phyloP scores from a whole-genome alignment of 306 rosid genomes.

The Citrullus colocynthis region DNA sequence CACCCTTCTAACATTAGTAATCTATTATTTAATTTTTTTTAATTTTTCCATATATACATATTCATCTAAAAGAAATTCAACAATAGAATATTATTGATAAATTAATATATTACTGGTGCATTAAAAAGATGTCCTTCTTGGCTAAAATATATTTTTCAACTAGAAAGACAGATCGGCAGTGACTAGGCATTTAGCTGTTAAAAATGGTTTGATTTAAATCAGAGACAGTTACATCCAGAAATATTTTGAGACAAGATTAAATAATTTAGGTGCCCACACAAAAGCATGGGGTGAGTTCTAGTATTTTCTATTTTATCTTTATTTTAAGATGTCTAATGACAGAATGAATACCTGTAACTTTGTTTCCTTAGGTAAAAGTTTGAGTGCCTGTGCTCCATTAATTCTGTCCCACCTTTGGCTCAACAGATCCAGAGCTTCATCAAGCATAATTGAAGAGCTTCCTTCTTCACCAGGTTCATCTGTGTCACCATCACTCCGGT shows the following conservation, averaged over 20 bases:
- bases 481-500: slow-evolving; percentile 75
- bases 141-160: background rate
- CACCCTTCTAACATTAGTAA: background rate
- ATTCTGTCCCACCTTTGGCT: slow-evolving; percentile 84
- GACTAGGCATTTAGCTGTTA: background rate
- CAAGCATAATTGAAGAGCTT: slow-evolving; percentile 65
- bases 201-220: background rate
- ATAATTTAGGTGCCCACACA: background rate
- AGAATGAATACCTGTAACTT: slow-evolving; percentile 65
- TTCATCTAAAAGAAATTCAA: no score
- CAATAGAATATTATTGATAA: no score
- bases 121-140: background rate
- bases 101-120: background rate
- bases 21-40: background rate
- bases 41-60: no score
- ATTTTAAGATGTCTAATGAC: background rate
- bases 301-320: background rate
- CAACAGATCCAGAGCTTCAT: slow-evolving; percentile 81
- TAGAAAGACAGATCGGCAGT: background rate
- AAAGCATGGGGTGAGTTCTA: background rate
- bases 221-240: background rate
- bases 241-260: background rate
- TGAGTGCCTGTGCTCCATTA: slow-evolving; percentile 96
- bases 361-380: slow-evolving; percentile 83
- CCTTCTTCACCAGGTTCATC: slow-evolving; percentile 65